A percentile compares a stretch with the other conserved stretches of the same genome.
phyloP scores from a whole-genome alignment of 2,329 filamentous ascomycete species.

The Pyrenophora tritici-repentis region DNA sequence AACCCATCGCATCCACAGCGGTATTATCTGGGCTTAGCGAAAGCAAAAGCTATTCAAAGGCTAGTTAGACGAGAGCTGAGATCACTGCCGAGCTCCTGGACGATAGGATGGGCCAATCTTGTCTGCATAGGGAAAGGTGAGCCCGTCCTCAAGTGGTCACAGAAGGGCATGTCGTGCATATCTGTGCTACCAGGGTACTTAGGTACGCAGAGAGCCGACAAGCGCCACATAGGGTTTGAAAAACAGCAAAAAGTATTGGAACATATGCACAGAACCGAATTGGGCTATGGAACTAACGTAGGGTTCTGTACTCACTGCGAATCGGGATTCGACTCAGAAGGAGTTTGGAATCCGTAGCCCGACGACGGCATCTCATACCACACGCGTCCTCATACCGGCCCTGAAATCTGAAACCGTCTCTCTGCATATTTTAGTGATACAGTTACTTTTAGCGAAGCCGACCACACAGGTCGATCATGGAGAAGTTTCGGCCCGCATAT shows the following conservation, averaged over 20 bases:
- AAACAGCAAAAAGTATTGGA: constrained; percentile 54
- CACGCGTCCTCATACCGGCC: constrained; percentile 21
- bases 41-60: constrained; percentile 57
- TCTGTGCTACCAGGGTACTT: constrained; percentile 20
- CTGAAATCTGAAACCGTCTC: constrained; percentile 15
- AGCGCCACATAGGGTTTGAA: constrained; percentile 43
- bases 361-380: constrained; percentile 59
- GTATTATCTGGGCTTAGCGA: constrained; percentile 58
- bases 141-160: constrained; percentile 28
- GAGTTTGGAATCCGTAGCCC: constrained; percentile 59
- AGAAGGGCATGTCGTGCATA: constrained; percentile 13
- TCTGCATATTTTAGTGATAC: constrained; percentile 56
- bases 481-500: constrained; percentile 18
- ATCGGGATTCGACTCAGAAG: constrained; percentile 52
- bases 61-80: constrained; percentile 29
- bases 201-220: constrained; percentile 18
- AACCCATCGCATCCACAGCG: constrained; percentile 58
- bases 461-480: constrained; percentile 1
- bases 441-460: constrained; percentile 51
- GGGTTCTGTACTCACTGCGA: constrained; percentile 56
- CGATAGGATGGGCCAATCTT: constrained; percentile 37
- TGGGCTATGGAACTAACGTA: constrained; percentile 58
- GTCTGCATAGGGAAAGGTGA: constrained; percentile 59
- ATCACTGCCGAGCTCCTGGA: no score
- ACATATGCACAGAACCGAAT: constrained; percentile 60